Evolutionary conservation across 2,329 filamentous ascomycete genomes (phyloP).

Genomic region (Colletotrichum truncatum): DNA sequence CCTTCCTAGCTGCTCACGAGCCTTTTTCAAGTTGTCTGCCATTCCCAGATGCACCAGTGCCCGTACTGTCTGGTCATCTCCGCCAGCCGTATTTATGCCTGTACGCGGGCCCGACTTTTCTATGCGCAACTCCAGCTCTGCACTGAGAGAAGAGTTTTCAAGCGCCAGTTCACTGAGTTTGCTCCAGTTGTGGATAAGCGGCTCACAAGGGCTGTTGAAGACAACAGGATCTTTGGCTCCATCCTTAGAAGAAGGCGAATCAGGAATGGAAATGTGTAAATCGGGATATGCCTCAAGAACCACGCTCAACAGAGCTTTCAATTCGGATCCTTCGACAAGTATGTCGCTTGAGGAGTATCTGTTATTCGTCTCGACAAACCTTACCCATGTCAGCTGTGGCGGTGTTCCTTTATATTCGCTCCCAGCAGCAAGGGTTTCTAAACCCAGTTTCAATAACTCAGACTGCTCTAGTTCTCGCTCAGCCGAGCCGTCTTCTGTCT

Average conservation of each 20-base stretch:
- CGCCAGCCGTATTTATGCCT: not conserved
- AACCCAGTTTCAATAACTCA: not conserved
- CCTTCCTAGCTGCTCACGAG: not conserved
- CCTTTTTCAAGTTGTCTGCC: not conserved
- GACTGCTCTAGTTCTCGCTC: not conserved
- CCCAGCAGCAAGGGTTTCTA: not conserved
- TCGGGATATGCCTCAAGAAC: not conserved
- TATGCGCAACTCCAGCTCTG: not conserved
- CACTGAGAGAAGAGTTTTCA: not conserved
- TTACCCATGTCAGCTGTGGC: not conserved
- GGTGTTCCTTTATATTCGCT: not conserved
- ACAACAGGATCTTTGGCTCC: not conserved
- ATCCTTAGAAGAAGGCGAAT: not conserved
- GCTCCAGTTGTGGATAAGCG: not conserved
- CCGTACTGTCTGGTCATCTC: not conserved
- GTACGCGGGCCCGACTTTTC: not conserved
- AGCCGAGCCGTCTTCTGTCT: not conserved
- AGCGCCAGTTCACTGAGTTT: not conserved
- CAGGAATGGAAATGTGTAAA: not conserved
- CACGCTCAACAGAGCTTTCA: not conserved
- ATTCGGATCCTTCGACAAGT: not conserved
- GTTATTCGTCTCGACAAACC: not conserved
- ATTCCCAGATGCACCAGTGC: not conserved
- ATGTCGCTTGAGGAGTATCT: not conserved
- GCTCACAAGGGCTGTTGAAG: not conserved